phyloP scores from a whole-genome alignment of 2,329 filamentous ascomycete genomes.

The Grosmannia clavigera region DNA sequence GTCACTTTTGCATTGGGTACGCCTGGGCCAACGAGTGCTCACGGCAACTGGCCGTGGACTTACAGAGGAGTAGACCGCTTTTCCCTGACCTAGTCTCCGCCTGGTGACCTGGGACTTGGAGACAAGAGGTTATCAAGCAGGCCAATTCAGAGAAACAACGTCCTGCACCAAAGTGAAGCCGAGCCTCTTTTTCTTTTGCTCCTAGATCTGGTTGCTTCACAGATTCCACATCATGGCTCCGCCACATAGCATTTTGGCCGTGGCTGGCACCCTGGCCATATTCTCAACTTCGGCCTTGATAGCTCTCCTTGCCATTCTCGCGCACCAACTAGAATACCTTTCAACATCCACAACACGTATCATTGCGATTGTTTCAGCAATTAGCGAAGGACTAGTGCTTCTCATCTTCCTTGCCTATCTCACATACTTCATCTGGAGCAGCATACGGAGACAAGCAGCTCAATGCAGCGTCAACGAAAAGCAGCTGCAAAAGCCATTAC shows the following conservation, averaged over 20 bases:
- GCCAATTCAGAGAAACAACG: no score
- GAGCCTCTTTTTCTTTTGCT: neutral
- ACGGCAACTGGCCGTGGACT: neutral
- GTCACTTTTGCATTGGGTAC: neutral
- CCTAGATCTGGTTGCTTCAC: neutral
- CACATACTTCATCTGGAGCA: constrained; percentile 17
- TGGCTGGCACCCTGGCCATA: constrained; percentile 24
- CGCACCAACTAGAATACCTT: constrained; percentile 19
- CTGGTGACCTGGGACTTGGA: neutral
- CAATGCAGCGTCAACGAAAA: constrained; percentile 9
- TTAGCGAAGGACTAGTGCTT: constrained; percentile 26
- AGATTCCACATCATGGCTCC: constrained; percentile 19
- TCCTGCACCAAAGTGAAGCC: no score
- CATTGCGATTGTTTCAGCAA: constrained; percentile 25
- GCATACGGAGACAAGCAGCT: constrained; percentile 12
- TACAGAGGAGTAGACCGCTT: neutral
- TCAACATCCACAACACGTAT: constrained; percentile 18
- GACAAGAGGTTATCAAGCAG: neutral
- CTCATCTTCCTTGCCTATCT: constrained; percentile 22
- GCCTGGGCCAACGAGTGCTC: no score
- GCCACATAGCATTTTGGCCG: constrained; percentile 21
- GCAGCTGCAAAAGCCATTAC: neutral
- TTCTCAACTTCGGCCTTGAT: constrained; percentile 27
- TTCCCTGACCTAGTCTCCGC: neutral
- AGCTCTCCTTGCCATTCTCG: constrained; percentile 28